Conservation (phyloP, 805 yeast genomes). For the Ogataea henricii region DNA sequence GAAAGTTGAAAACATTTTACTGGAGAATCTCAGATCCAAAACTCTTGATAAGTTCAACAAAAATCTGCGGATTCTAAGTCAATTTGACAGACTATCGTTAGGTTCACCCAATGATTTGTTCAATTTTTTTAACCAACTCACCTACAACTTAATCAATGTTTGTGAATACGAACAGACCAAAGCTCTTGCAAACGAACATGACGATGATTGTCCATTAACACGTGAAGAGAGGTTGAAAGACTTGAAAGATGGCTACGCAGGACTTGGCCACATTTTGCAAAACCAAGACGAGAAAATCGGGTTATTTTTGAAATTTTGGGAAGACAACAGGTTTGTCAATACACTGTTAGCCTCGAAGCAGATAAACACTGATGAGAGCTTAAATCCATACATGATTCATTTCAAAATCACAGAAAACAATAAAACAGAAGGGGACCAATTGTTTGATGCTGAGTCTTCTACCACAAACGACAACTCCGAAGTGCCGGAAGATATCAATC, state of each 20-base stretch:
- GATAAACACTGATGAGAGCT: conserved; percentile 19
- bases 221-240: conserved; percentile 14
- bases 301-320: conserved; percentile 36
- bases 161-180: conserved; percentile 15
- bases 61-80: conserved; percentile 35
- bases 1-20: conserved; percentile 31
- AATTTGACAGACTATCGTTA: conserved; percentile 34
- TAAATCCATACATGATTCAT: conserved; percentile 32
- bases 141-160: conserved; percentile 26
- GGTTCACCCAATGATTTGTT: conserved; percentile 35
- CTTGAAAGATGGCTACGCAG: conserved; percentile 24
- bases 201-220: conserved; percentile 1
- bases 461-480: not conserved
- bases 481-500: not conserved
- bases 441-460: conserved; percentile 3
- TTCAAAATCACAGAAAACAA: conserved; percentile 34
- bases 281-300: conserved; percentile 36
- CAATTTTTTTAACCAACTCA: conserved; percentile 33
- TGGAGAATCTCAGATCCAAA: conserved; percentile 29
- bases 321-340: conserved; percentile 32
- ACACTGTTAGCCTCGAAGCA: conserved; percentile 18
- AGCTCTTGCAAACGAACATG: not conserved
- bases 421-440: conserved; percentile 12
- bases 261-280: conserved; percentile 31
- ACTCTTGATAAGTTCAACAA: conserved; percentile 37